phyloP scores from a whole-genome alignment of 2,329 filamentous ascomycete genomes.

The Pyrenochaeta sp. region DNA sequence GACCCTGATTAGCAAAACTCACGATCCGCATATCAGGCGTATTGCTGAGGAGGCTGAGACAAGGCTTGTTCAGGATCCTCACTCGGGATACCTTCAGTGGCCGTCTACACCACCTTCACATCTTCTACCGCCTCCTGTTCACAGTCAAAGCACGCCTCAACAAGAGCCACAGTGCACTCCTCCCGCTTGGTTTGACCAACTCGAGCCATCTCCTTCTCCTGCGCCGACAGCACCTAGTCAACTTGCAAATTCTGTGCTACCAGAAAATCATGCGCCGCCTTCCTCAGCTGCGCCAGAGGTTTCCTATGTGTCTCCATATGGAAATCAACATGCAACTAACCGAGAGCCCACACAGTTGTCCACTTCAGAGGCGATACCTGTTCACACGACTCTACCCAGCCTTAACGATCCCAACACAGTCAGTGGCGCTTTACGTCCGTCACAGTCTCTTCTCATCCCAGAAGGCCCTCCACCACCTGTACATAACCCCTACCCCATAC shows the following conservation, averaged over 20 bases:
- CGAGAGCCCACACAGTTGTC: not conserved
- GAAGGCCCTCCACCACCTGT: not conserved
- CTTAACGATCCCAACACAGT: not conserved
- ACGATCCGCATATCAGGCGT: constrained; percentile 38
- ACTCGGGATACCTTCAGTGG: constrained; percentile 31
- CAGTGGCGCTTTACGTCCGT: not conserved
- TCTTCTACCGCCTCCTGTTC: constrained; percentile 2
- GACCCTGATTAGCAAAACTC: constrained; percentile 27
- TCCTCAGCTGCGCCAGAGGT: constrained; percentile 1
- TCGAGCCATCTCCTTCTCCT: constrained; percentile 8
- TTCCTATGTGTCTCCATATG: constrained; percentile 22
- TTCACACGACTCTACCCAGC: constrained; percentile 1
- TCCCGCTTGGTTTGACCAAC: not conserved
- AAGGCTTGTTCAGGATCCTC: constrained; percentile 21
- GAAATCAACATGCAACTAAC: constrained; percentile 1
- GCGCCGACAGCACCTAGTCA: not conserved
- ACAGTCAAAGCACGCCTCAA: constrained; percentile 8
- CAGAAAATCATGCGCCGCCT: constrained; percentile 6
- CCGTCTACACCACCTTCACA: constrained; percentile 22
- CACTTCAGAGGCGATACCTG: not conserved
- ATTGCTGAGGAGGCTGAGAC: constrained; percentile 38
- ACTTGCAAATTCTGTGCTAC: constrained; percentile 1
- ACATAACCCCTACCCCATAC: no score
- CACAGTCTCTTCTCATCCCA: constrained; percentile 2
- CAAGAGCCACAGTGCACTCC: not conserved